Evolutionary conservation across 2,329 filamentous ascomycete genomes (phyloP).

Genomic region (Microdochium bolleyi): DNA sequence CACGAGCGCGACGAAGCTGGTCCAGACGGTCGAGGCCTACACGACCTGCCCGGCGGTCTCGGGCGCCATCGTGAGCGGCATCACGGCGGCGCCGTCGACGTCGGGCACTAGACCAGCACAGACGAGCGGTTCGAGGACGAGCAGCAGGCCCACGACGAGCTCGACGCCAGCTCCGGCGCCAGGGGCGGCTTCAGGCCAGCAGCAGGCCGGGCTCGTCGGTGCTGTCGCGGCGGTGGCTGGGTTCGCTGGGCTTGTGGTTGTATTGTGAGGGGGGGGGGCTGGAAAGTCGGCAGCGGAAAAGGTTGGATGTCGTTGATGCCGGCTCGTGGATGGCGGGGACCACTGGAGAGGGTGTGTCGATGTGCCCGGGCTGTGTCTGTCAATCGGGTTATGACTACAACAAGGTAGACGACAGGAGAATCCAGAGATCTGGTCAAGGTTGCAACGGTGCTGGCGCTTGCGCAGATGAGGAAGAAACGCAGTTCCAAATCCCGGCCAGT

Average conservation of each 20-base stretch:
- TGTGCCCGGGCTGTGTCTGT: no score
- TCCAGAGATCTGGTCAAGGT: no score
- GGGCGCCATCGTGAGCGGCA: slow-evolving; percentile 1
- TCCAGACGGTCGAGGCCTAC: slow-evolving; percentile 12
- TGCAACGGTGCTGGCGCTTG: no score
- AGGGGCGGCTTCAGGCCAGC: background rate
- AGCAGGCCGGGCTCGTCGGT: background rate
- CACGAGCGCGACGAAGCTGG: slow-evolving; percentile 6
- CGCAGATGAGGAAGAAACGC: no score
- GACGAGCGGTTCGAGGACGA: background rate
- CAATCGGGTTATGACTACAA: no score
- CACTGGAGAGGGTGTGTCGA: background rate
- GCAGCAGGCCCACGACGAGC: background rate
- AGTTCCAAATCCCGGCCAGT: no score
- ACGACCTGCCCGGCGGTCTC: slow-evolving; percentile 5
- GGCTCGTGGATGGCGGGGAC: background rate
- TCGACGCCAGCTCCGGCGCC: background rate
- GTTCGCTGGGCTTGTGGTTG: background rate
- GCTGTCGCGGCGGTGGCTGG: background rate
- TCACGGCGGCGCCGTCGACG: background rate
- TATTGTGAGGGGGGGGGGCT: background rate
- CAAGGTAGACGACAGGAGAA: no score
- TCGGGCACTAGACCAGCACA: background rate
- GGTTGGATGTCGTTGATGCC: background rate
- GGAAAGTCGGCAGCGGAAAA: no score